phyloP scores from a whole-genome alignment of 2,329 filamentous ascomycete species.

The Talaromyces sp. region DNA sequence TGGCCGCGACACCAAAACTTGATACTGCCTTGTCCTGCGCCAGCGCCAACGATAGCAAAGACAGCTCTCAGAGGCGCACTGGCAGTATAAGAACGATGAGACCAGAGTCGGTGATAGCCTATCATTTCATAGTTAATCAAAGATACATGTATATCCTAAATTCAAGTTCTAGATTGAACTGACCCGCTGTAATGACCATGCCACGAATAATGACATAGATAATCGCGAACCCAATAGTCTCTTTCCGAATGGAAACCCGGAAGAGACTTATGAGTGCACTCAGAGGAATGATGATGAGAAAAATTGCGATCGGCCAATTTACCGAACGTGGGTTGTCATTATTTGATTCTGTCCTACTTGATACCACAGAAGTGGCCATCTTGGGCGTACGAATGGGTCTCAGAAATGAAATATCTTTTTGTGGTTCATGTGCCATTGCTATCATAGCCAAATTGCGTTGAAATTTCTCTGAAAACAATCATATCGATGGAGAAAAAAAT shows the following conservation, averaged over 20 bases:
- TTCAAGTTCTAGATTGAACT: not conserved
- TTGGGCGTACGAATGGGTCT: too few species aligned
- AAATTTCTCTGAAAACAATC: too few species aligned
- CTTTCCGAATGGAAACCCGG: conserved; percentile 8
- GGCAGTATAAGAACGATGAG: conserved; percentile 78
- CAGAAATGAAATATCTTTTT: too few species aligned
- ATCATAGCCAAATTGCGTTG: too few species aligned
- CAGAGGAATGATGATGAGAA: conserved; percentile 9
- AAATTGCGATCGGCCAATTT: conserved; percentile 7
- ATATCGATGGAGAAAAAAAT: too few species aligned
- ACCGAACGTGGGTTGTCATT: not conserved
- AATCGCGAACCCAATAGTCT: conserved; percentile 5
- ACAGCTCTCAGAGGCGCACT: conserved; percentile 72
- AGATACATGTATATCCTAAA: not conserved
- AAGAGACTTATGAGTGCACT: conserved; percentile 3
- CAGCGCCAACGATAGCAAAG: conserved; percentile 74
- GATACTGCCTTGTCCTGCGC: conserved; percentile 79
- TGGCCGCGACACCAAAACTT: conserved; percentile 84
- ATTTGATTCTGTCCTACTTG: not conserved
- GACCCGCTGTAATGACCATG: conserved; percentile 10
- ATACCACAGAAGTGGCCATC: not conserved
- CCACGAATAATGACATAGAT: conserved; percentile 8
- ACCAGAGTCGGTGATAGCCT: conserved; percentile 80
- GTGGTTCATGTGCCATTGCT: not conserved
- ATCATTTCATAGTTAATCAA: conserved; percentile 16